These are phyloP conservation scores for Rhododendron vialii DNA, from an alignment of 148 eudicot species.

Conservation along the genomic window DNA sequence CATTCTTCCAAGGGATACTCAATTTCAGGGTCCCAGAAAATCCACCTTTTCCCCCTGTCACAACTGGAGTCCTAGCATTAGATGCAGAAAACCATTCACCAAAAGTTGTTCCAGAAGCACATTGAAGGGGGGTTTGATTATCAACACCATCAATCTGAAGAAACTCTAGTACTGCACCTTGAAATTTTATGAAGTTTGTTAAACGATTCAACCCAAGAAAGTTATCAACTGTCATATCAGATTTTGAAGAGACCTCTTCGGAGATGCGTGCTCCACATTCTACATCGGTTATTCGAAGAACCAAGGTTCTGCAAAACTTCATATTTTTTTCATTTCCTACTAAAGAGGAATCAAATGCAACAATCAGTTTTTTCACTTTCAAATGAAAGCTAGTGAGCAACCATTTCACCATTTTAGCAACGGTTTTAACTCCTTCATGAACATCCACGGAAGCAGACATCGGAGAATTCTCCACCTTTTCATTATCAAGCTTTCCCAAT, in stretches of 20 bases:
- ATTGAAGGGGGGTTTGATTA: constrained; percentile 25
- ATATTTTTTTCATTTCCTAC: constrained; percentile 26
- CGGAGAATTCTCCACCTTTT: constrained; percentile 17
- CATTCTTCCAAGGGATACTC: constrained; percentile 88
- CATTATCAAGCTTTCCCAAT: constrained; percentile 30
- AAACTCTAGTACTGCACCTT: constrained; percentile 77
- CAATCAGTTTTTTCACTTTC: constrained; percentile 57
- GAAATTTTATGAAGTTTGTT: constrained; percentile 67
- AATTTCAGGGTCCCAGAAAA: constrained; percentile 68
- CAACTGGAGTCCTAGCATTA: constrained; percentile 42
- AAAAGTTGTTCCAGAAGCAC: constrained; percentile 26
- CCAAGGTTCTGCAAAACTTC: constrained; percentile 48
- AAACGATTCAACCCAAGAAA: constrained; percentile 58
- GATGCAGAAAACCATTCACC: constrained; percentile 28
- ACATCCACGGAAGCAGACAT: constrained; percentile 44
- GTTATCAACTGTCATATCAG: constrained; percentile 24
- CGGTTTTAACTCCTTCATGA: constrained; percentile 92
- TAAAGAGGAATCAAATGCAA: constrained; percentile 63
- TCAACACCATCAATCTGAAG: constrained; percentile 44
- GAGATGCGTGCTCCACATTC: constrained; percentile 76
- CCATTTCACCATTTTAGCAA: constrained; percentile 91
- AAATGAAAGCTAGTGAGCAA: constrained; percentile 82
- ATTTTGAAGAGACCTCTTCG: constrained; percentile 35
- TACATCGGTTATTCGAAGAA: constrained; percentile 64
- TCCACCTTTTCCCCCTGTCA: constrained; percentile 69